Conservation (phyloP, 176 grass and related monocot genomes). For the Sorghum bicolor region Sorghum_bicolor_NCBIv3 NC_012877.2:9235001-9235500, state of each 20-base stretch:
- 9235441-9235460: background rate
- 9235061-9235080: background rate
- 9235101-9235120: slow-evolving; percentile 1
- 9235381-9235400: too few relatives aligned
- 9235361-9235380: slow-evolving; percentile 25
- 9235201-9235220: background rate
- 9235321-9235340: slow-evolving; percentile 11
- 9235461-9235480: background rate
- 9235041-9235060: background rate
- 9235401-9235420: background rate
- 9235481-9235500: background rate
- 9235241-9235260: background rate
- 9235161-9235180: background rate
- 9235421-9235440: background rate
- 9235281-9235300: background rate
- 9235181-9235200: background rate
- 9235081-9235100: background rate
- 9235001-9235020: background rate
- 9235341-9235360: slow-evolving; percentile 7
- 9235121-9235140: background rate
- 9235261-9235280: slow-evolving; percentile 25
- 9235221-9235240: background rate
- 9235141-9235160: background rate
- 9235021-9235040: background rate
- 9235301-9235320: background rate